Percentiles rank a stretch among this genome's conserved stretches.
phyloP scores from a whole-genome alignment of 2,329 filamentous ascomycete genomes.

The Cephalotrichum gorgonifer region DNA sequence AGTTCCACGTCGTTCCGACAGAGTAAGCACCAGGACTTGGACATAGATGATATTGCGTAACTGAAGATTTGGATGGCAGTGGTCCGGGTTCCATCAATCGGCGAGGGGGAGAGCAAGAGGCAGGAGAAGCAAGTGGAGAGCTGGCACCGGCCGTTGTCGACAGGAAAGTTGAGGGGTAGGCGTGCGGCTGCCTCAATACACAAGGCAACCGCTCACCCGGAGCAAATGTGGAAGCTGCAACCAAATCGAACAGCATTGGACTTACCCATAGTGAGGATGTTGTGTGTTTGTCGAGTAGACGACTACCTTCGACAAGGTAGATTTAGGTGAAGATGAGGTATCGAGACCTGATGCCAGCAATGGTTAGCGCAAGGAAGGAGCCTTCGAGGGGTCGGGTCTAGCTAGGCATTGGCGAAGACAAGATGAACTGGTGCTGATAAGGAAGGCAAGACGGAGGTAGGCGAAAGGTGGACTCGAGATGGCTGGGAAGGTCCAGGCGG shows the following conservation, averaged over 20 bases:
- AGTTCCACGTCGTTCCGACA: too few relatives aligned
- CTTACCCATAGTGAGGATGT: slow-evolving; percentile 7
- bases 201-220: background rate
- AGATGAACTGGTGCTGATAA: background rate
- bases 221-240: slow-evolving; percentile 11
- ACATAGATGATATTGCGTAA: background rate
- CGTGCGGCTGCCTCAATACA: background rate
- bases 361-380: background rate
- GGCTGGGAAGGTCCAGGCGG: background rate
- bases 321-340: background rate
- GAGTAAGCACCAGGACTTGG: background rate
- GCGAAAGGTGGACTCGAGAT: background rate
- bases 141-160: background rate
- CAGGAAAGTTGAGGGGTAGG: background rate
- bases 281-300: background rate
- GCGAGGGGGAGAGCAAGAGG: background rate
- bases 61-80: background rate
- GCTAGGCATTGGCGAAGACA: background rate
- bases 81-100: background rate
- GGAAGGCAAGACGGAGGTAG: background rate
- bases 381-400: background rate
- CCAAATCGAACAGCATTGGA: background rate
- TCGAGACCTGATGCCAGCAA: background rate
- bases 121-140: background rate
- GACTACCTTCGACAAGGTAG: background rate